These are phyloP conservation scores for Anthracocystis walkeri DNA, from an alignment of 1,284 basidiomycete species.

Conservation along the genomic window DNA sequence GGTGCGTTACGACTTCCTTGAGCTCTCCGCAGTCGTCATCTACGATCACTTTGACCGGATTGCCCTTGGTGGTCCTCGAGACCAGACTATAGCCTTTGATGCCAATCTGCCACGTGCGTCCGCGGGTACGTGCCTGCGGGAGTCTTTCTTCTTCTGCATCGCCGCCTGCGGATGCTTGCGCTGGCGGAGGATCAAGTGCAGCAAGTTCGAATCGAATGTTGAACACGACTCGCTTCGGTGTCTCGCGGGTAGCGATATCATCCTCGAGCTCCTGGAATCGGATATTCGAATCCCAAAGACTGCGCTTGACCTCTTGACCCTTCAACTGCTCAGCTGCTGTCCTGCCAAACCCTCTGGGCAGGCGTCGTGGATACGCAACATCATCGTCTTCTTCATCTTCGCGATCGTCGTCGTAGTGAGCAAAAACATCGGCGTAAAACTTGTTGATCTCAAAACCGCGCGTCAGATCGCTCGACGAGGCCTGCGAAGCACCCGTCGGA, in stretches of 20 bases:
- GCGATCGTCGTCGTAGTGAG: slow-evolving; percentile 62
- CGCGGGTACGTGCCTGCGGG: slow-evolving; percentile 55
- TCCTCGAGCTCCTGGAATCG: slow-evolving; percentile 66
- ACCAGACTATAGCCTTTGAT: slow-evolving; percentile 79
- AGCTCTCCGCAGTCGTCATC: slow-evolving; percentile 57
- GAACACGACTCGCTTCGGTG: slow-evolving; percentile 88
- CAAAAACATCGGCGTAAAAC: slow-evolving; percentile 74
- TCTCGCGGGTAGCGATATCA: slow-evolving; percentile 73
- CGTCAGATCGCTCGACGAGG: slow-evolving; percentile 20
- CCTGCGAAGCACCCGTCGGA: slow-evolving; percentile 69
- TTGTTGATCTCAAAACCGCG: slow-evolving; percentile 77
- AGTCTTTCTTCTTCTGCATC: slow-evolving; percentile 28
- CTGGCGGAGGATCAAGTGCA: slow-evolving; percentile 27
- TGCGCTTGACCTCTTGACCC: slow-evolving; percentile 42
- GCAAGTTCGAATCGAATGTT: slow-evolving; percentile 84
- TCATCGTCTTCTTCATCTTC: slow-evolving; percentile 39
- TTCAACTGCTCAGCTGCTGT: slow-evolving; percentile 37
- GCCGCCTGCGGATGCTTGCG: slow-evolving; percentile 5
- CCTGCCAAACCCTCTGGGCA: slow-evolving; percentile 31
- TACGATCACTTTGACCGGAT: slow-evolving; percentile 62
- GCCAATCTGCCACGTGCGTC: slow-evolving; percentile 82
- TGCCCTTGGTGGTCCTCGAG: slow-evolving; percentile 45
- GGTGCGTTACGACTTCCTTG: slow-evolving; percentile 54
- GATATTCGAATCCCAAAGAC: slow-evolving; percentile 54
- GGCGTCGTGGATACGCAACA: slow-evolving; percentile 3